A percentile compares a stretch with the other conserved stretches of the same genome.
Conservation (phyloP, 2,329 filamentous ascomycete species). For the Aspergillus arachidicola region DNA sequence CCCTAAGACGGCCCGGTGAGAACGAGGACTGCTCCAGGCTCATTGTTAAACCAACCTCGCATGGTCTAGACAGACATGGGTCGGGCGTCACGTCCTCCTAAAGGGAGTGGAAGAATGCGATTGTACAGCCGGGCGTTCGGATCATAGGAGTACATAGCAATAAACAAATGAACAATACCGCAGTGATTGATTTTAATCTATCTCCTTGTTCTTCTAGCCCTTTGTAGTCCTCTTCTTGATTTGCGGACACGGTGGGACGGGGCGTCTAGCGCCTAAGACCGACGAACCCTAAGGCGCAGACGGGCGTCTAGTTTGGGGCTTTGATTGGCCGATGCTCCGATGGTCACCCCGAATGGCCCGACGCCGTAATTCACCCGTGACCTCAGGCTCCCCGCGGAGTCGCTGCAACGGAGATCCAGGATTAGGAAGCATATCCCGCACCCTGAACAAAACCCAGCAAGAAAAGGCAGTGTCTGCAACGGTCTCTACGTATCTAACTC, state of each 20-base stretch:
- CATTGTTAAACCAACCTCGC: background rate
- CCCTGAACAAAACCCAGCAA: background rate
- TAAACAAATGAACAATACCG: slow-evolving; percentile 3
- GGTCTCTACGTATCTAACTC: background rate
- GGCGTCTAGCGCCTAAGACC: slow-evolving; percentile 9
- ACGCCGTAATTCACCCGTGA: slow-evolving; percentile 1
- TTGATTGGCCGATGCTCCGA: background rate
- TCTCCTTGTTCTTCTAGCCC: background rate
- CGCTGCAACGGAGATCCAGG: background rate
- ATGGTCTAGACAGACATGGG: background rate
- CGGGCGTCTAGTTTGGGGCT: slow-evolving; percentile 1
- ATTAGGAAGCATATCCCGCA: background rate
- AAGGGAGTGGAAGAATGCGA: slow-evolving; percentile 9
- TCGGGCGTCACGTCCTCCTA: background rate
- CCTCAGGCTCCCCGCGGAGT: background rate
- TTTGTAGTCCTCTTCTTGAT: background rate
- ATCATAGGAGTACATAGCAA: slow-evolving; percentile 15
- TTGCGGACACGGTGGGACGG: background rate
- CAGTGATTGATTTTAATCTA: background rate
- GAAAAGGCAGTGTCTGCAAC: background rate
- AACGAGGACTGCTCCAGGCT: background rate
- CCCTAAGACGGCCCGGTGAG: slow-evolving; percentile 1
- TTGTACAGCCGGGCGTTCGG: slow-evolving; percentile 17
- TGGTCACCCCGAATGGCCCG: background rate
- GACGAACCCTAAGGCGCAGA: slow-evolving; percentile 3